Conservation (phyloP, 352 stramenopile species). For the Globisporangium irregulare region DNA sequence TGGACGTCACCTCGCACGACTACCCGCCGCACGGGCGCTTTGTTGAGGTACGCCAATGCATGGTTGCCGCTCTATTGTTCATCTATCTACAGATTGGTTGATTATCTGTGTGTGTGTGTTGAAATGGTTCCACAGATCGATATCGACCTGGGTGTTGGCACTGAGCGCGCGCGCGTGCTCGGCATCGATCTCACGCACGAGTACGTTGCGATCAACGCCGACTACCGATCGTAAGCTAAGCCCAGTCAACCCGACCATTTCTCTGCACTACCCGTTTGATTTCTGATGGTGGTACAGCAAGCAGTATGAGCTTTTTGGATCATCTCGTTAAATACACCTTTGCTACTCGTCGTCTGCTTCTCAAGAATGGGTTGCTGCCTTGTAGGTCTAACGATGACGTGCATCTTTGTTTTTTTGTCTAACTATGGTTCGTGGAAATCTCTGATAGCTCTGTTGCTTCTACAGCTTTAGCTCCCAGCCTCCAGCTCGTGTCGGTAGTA, state of each 20-base stretch:
- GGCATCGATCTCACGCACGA: slow-evolving; percentile 98
- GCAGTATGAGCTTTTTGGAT: neutral
- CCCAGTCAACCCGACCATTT: neutral
- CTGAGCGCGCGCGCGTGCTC: slow-evolving; percentile 85
- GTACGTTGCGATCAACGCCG: slow-evolving; percentile 98
- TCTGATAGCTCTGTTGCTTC: neutral
- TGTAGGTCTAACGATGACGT: neutral
- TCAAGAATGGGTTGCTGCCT: neutral
- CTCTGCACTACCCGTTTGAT: neutral
- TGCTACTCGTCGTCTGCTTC: neutral
- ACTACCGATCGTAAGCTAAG: slow-evolving; percentile 94
- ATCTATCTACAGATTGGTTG: too few species aligned
- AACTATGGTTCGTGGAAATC: neutral
- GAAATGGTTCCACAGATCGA: slow-evolving; percentile 62
- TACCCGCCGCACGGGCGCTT: slow-evolving; percentile 95
- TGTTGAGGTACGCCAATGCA: slow-evolving; percentile 76
- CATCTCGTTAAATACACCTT: slow-evolving; percentile 8
- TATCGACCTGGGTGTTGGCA: slow-evolving; percentile 90
- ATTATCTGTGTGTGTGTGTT: too few species aligned
- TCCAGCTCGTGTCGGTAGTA: slow-evolving; percentile 33
- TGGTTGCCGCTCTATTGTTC: neutral
- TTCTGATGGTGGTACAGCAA: neutral
- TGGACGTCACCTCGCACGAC: slow-evolving; percentile 77
- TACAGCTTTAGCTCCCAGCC: neutral
- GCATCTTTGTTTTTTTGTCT: neutral